Percentiles rank a stretch among this genome's conserved stretches.
phyloP scores from a whole-genome alignment of 2,329 filamentous ascomycete species.

The Xenosphaeropsis pyriputrescens region DNA sequence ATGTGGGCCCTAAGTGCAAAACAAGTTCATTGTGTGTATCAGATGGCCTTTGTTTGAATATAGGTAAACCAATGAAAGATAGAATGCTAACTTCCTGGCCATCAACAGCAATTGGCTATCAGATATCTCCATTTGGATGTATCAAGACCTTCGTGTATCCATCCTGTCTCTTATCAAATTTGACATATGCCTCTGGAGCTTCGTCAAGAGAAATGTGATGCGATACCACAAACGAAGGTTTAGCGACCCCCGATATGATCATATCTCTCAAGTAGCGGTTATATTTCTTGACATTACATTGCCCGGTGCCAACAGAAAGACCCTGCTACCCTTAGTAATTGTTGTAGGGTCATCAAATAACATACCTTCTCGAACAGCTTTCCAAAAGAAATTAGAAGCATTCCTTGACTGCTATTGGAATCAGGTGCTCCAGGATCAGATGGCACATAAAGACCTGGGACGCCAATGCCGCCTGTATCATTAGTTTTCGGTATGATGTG shows the following conservation, averaged over 20 bases:
- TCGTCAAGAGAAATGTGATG: slow-evolving; percentile 50
- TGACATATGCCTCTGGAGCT: slow-evolving; percentile 43
- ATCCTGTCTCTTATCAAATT: slow-evolving; percentile 50
- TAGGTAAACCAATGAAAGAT: too few relatives aligned
- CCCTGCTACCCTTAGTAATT: slow-evolving; percentile 23
- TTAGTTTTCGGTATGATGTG: slow-evolving; percentile 24
- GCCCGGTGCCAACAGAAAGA: slow-evolving; percentile 42
- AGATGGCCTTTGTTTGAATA: too few relatives aligned
- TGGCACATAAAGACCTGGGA: slow-evolving; percentile 14
- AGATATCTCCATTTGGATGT: slow-evolving; percentile 39
- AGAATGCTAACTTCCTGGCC: too few relatives aligned
- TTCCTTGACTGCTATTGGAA: slow-evolving; percentile 41
- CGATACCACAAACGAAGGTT: slow-evolving; percentile 51
- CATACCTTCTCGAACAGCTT: slow-evolving; percentile 53
- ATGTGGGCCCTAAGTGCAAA: too few relatives aligned
- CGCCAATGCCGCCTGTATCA: background rate
- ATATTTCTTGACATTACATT: slow-evolving; percentile 56
- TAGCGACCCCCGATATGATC: slow-evolving; percentile 48
- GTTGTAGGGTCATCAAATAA: background rate
- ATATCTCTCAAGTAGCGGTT: slow-evolving; percentile 51
- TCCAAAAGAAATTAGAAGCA: slow-evolving; percentile 49
- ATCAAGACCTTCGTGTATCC: slow-evolving; percentile 56
- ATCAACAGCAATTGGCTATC: too few relatives aligned
- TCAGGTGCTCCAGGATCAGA: slow-evolving; percentile 49
- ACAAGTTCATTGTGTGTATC: too few relatives aligned